Evolutionary conservation across 306 rosid species (phyloP).

Genomic region (Quercus wislizeni): DNA sequence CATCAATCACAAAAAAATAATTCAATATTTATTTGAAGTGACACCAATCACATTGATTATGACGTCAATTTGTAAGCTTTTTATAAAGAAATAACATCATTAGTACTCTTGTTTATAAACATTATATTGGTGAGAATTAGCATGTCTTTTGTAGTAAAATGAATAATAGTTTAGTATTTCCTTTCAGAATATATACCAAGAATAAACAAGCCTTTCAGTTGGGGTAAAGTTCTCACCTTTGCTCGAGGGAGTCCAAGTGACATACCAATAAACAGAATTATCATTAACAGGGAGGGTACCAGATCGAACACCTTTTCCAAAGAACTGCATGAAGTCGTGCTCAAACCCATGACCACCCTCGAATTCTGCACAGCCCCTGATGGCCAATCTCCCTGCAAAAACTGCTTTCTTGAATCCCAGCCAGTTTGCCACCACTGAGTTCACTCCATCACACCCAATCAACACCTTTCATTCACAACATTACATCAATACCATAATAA

Average conservation of each 20-base stretch:
- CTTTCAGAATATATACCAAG: no score
- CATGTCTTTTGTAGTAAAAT: no score
- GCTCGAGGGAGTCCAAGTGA: conserved; percentile 27
- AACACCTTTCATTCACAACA: conserved; percentile 6
- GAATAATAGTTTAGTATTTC: no score
- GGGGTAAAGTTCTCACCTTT: conserved; percentile 4
- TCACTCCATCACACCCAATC: conserved; percentile 33
- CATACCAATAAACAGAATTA: conserved; percentile 22
- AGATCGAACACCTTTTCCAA: conserved; percentile 27
- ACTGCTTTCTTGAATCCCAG: conserved; percentile 14
- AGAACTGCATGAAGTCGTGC: conserved; percentile 23
- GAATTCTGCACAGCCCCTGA: conserved; percentile 6
- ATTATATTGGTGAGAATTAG: no score
- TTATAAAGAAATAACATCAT: no score
- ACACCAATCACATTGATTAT: no score
- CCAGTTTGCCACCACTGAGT: conserved; percentile 28
- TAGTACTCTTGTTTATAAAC: no score
- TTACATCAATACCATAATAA: not conserved
- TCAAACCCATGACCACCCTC: conserved; percentile 19
- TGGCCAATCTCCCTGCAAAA: conserved; percentile 24
- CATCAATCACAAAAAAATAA: no score
- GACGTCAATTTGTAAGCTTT: no score
- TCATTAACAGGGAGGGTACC: conserved; percentile 25
- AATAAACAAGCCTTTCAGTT: not conserved
- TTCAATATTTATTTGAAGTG: no score